phyloP scores from a whole-genome alignment of 352 stramenopile species.

The Pythium phragmitis region DNA sequence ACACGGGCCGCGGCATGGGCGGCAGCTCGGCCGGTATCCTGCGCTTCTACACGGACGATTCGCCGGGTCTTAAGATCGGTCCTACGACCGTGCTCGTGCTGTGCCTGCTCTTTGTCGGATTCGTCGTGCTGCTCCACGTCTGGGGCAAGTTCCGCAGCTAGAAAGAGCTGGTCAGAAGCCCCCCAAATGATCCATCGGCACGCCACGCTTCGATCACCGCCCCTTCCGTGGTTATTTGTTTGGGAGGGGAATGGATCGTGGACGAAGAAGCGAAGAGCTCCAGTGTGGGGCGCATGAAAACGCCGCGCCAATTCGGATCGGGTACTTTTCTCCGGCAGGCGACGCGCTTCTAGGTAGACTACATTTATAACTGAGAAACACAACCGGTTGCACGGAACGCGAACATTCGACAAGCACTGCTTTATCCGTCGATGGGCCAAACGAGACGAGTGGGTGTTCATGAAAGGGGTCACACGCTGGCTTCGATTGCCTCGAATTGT shows the following conservation, averaged over 20 bases:
- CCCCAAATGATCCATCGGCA: background rate
- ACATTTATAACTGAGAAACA: slow-evolving; percentile 8
- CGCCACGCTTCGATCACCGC: background rate
- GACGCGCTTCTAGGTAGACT: slow-evolving; percentile 3
- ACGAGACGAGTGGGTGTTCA: no score
- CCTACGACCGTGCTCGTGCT: slow-evolving; percentile 95
- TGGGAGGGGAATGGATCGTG: no score
- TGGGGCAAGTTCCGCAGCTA: slow-evolving; percentile 95
- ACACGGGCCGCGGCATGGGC: slow-evolving; percentile 83
- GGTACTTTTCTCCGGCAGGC: background rate
- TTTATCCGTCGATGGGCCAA: background rate
- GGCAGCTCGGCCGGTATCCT: slow-evolving; percentile 92
- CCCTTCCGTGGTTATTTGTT: background rate
- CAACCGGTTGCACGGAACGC: background rate
- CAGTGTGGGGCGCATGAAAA: background rate
- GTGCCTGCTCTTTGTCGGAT: slow-evolving; percentile 94
- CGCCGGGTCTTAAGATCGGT: slow-evolving; percentile 94
- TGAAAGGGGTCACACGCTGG: no score
- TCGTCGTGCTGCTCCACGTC: slow-evolving; percentile 97
- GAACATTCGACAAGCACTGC: background rate
- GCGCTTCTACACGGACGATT: slow-evolving; percentile 97
- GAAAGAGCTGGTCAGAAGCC: background rate
- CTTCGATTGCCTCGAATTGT: no score
- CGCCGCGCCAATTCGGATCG: background rate
- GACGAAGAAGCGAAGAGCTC: background rate